Base-by-base conservation (phyloP, 164 flowering plant species). In the Stephania yunnanensis region DNA sequence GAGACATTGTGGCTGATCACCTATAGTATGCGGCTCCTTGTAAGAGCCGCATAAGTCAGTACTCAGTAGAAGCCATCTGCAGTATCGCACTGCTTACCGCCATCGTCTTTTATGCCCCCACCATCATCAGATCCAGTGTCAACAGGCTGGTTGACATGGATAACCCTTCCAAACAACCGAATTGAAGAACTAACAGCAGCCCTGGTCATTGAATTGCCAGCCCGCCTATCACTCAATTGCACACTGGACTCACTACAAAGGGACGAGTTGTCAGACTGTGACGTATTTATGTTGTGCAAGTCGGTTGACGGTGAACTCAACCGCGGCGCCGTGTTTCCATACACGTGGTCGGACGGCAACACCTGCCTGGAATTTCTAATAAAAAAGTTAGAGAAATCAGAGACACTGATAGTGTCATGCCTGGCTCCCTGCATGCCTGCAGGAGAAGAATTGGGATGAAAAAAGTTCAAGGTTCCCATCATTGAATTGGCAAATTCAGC, bases 401-500 rank as follows among this genome's bases (percentile, higher is more conserved):
- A 77, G 50, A 78, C 75, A 74, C 73, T 69, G 50, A 67, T 69
- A 48, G 79, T 25, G 82, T 84, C 72, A 73, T 88, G 97, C 97
- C 97, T 92, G 97, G 97, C 94, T 92, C 95, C 97, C 95, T 92
- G 95, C 89, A 91, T 92, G 95, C 94, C 90, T 80, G 89, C 91
- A 86, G 94, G 93, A 83, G 83, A 83, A 82, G 69, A 77, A 71
- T 84, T 78, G 46, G 72, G 78, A 77, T 55, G 73, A 75, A 80
- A 52, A 73, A 80, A 61, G 55, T 45, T 83, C 75, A 81, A 58
- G 10, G 78, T 74, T 65, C 80, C 86, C 78, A 79, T 75, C 82
- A 79, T 53, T 76, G 90, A 69, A 84, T 81, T 80, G 70, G 79
- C 17, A 17, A 85, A 78, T 15, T 81, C 83, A 42, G 79, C 15